phyloP scores from a whole-genome alignment of 73 alveolate genomes.

The Blepharisma japonicum region DNA sequence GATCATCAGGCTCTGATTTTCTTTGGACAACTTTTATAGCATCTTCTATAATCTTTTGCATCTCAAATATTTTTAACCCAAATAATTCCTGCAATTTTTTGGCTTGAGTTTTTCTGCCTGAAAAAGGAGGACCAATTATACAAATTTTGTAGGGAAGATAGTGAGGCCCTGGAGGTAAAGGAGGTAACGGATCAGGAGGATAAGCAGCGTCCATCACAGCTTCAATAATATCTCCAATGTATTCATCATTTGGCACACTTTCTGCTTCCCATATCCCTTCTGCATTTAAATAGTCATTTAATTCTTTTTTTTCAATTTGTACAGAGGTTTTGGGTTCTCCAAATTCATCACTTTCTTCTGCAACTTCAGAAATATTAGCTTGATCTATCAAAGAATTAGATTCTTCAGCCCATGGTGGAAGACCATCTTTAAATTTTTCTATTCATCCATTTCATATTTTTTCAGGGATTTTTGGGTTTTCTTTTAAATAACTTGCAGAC shows the following conservation, averaged over 20 bases:
- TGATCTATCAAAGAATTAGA: neutral
- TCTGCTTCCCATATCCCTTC: slow-evolving; percentile 7
- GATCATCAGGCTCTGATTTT: slow-evolving; percentile 35
- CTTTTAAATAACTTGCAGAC: neutral
- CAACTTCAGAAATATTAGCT: neutral
- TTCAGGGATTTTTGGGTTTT: neutral
- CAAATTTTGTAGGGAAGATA: slow-evolving; percentile 50
- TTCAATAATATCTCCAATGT: neutral
- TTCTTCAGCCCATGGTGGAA: neutral
- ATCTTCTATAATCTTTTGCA: slow-evolving; percentile 46
- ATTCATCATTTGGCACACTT: neutral
- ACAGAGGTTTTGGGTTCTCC: neutral
- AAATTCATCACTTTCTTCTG: neutral
- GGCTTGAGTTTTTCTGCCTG: slow-evolving; percentile 42
- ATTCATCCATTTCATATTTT: neutral
- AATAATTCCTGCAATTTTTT: slow-evolving; percentile 35
- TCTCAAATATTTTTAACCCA: slow-evolving; percentile 41
- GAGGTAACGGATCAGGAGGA: neutral
- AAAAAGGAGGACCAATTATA: slow-evolving; percentile 41
- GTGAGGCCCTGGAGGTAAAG: slow-evolving; percentile 33
- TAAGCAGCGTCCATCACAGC: neutral
- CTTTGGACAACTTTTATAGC: slow-evolving; percentile 39
- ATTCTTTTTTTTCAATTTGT: neutral
- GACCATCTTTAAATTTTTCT: neutral
- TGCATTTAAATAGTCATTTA: slow-evolving; percentile 9